Conservation (phyloP, 2,329 filamentous ascomycete genomes). For the Exophiala aquamarina region DNA sequence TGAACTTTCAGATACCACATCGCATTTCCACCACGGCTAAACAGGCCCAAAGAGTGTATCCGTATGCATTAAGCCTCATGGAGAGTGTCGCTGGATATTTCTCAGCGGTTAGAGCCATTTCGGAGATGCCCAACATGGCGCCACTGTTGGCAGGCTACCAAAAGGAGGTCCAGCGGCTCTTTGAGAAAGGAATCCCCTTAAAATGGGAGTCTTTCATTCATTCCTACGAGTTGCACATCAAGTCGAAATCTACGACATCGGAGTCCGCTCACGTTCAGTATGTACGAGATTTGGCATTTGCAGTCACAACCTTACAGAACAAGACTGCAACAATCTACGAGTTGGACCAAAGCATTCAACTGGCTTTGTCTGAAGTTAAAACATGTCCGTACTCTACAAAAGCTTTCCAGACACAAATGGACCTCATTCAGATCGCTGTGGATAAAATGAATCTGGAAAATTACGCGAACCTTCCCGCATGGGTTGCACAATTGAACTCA, state of each 20-base stretch:
- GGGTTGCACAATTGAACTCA: constrained; percentile 84
- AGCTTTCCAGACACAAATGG: constrained; percentile 77
- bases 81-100: constrained; percentile 94
- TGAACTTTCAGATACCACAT: constrained; percentile 91
- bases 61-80: constrained; percentile 96
- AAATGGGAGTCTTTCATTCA: constrained; percentile 99
- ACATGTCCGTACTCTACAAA: constrained; percentile 78
- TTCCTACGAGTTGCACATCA: constrained; percentile 87
- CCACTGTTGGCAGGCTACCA: constrained; percentile 87
- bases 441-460: constrained; percentile 96
- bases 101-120: constrained; percentile 82
- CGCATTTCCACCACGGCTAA: constrained; percentile 94
- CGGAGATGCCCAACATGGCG: constrained; percentile 81
- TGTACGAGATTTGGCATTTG: constrained; percentile 85
- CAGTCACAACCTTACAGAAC: constrained; percentile 81
- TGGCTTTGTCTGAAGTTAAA: constrained; percentile 77
- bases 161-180: constrained; percentile 81
- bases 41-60: constrained; percentile 97
- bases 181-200: constrained; percentile 83
- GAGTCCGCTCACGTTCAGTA: constrained; percentile 97
- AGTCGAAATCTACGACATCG: constrained; percentile 55
- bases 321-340: constrained; percentile 78
- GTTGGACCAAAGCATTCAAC: constrained; percentile 79
- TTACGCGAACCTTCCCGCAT: constrained; percentile 87
- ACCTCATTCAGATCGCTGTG: constrained; percentile 85